Percentiles rank a stretch among this genome's conserved stretches.
These are phyloP conservation scores for Aspergillus unguis DNA, from an alignment of 2,329 filamentous ascomycete species.

Conservation along the genomic window DNA sequence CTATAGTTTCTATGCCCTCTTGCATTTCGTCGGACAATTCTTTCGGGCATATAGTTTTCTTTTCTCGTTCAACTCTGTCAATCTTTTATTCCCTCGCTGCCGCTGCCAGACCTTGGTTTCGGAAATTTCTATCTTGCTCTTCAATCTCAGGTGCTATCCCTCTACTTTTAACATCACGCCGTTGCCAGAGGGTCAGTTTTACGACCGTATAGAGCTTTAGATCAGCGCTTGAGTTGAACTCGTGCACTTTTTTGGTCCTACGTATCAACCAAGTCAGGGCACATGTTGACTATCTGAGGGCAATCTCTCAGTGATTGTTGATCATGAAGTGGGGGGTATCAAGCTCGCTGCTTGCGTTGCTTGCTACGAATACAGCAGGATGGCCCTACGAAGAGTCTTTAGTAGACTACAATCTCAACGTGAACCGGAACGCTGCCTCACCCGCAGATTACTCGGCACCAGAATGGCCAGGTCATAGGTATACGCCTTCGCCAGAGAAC, in stretches of 20 bases:
- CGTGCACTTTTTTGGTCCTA: conserved; percentile 1
- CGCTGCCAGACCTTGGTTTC: conserved; percentile 11
- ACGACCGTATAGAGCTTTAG: background rate
- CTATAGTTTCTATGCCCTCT: conserved; percentile 12
- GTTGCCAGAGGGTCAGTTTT: background rate
- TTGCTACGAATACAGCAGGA: conserved; percentile 22
- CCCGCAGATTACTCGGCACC: conserved; percentile 58
- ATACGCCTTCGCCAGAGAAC: conserved; percentile 54
- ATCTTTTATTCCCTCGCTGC: conserved; percentile 16
- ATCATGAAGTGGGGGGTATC: conserved; percentile 33
- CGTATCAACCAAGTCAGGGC: background rate
- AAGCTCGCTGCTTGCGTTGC: conserved; percentile 27
- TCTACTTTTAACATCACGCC: conserved; percentile 1
- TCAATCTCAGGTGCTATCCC: conserved; percentile 1
- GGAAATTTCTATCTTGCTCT: conserved; percentile 8
- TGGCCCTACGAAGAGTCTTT: conserved; percentile 51
- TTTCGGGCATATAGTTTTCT: conserved; percentile 16
- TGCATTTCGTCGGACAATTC: conserved; percentile 22
- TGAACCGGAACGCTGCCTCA: conserved; percentile 53
- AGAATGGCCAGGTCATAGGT: conserved; percentile 53
- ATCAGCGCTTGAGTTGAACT: background rate
- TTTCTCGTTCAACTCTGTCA: conserved; percentile 6
- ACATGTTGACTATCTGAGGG: conserved; percentile 23
- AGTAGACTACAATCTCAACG: conserved; percentile 59
- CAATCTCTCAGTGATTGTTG: conserved; percentile 12